Conservation (phyloP, 345 rosid species). For the Eucalyptus sp. region DNA sequence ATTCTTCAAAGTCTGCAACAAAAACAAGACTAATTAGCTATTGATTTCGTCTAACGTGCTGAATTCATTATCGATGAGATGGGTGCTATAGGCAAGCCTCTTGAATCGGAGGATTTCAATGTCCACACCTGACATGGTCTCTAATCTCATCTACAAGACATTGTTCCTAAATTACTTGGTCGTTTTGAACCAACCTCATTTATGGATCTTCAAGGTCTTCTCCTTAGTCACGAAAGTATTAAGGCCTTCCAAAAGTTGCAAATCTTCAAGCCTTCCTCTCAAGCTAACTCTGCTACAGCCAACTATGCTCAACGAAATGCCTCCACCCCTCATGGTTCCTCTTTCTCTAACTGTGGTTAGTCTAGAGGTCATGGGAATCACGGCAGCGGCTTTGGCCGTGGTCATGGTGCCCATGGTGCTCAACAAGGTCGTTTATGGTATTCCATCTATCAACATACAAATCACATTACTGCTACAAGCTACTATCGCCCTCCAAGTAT, state of each 20-base stretch:
- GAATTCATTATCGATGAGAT: too few species aligned
- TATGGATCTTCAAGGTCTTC: not conserved
- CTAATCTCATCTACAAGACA: not conserved
- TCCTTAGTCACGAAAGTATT: not conserved
- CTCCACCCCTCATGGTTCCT: not conserved
- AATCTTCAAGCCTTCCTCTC: not conserved
- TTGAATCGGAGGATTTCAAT: too few species aligned
- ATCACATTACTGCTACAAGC: not conserved
- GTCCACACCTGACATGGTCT: not conserved
- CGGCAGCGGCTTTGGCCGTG: not conserved
- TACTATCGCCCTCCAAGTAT: not conserved
- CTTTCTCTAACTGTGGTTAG: not conserved
- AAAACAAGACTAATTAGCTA: not conserved
- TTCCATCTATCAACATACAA: not conserved
- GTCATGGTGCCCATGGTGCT: not conserved
- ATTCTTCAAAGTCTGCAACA: not conserved
- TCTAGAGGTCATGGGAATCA: not conserved
- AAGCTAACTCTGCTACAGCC: not conserved
- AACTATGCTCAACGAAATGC: not conserved
- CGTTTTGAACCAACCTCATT: not conserved
- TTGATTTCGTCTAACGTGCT: not conserved
- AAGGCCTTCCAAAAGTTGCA: not conserved
- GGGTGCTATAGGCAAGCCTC: not conserved
- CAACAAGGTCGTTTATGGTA: too few species aligned
- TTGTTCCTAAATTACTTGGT: too few species aligned